Evolutionary conservation across 345 rosid genomes (phyloP).

Genomic region (Trapa bicornis): DNA sequence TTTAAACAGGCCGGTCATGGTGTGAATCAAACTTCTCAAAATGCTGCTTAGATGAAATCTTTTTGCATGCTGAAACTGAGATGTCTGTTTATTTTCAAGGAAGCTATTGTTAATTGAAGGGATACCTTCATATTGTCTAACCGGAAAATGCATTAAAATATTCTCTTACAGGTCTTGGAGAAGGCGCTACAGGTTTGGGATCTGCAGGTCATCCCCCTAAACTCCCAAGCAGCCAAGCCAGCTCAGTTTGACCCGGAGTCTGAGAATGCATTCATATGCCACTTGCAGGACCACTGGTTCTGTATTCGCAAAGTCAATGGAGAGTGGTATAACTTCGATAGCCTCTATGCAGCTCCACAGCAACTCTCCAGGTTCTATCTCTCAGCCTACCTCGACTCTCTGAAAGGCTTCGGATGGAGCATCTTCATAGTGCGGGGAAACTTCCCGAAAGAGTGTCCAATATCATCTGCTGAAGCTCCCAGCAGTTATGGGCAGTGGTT

Average conservation of each 20-base stretch:
- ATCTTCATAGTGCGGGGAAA: constrained; percentile 82
- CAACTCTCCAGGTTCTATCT: constrained; percentile 86
- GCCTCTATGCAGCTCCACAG: constrained; percentile 78
- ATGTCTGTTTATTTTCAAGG: neutral
- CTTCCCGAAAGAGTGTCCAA: constrained; percentile 72
- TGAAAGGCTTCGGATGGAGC: constrained; percentile 87
- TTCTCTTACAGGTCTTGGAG: constrained; percentile 51
- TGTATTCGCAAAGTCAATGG: constrained; percentile 78
- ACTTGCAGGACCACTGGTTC: constrained; percentile 93
- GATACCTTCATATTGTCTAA: neutral
- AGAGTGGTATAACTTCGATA: constrained; percentile 95
- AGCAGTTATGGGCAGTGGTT: constrained; percentile 85
- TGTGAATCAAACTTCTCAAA: neutral
- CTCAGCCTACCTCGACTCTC: constrained; percentile 71
- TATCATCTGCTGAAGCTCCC: constrained; percentile 58
- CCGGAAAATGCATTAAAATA: neutral
- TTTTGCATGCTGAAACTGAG: neutral
- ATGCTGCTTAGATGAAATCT: neutral
- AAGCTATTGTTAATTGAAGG: neutral
- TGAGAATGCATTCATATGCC: constrained; percentile 83
- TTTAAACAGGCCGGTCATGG: neutral
- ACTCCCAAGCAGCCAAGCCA: constrained; percentile 80
- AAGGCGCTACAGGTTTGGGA: constrained; percentile 95
- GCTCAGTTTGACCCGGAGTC: constrained; percentile 84
- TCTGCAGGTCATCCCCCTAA: constrained; percentile 75